Base-by-base conservation (phyloP, 768 basidiomycete genomes). In the Suillus plorans region DNA sequence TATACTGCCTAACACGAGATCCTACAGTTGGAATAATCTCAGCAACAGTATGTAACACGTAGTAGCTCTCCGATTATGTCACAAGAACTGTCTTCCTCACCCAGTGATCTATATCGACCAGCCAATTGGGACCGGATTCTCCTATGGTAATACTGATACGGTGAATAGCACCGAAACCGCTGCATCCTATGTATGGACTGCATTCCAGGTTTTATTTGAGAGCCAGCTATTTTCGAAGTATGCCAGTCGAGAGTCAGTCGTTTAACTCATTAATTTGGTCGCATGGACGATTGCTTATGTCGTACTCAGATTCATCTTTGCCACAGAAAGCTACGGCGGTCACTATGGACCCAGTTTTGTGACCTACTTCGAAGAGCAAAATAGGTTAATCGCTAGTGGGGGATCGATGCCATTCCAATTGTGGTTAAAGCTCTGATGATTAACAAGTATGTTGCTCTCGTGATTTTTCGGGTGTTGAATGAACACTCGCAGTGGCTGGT, bases 21-120 rank as follows among this genome's bases (percentile, higher is more conserved):
- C 36, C 50, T 45, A 12, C 45, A 87, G 88, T 63, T 90, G 89
- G 89, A 90, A 89, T 69, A 86, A 84, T 61, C 69, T 86, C 60
- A 88, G 84, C 76, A 90, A 90, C 66, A 83, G 89, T 89, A 58
- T 45, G 86, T 70, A 28, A 10, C 9, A 31, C 44, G 50, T 60
- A 37, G 14, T 60, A 31, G 28, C 14, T 39, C 47, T 20, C n/a
- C 18, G n/a, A 45, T 44, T 42, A 47, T 22, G 34, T 28, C 8
- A n/a, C 20, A 34, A 22, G 20, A 49, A 57, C 57, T 57, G 58
- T 63, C 13, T 10, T 60, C 1, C 9, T 10, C n/a, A 5, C 14
- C 1, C 60, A 89, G 88, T 90, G 74, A 85, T 90, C 41, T 89
- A 89, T 70, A 86, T 89, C 39, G 88, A 89, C 71, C 87, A 89